Evolutionary conservation across 495 filamentous ascomycete species (phyloP), one percentile per base, ranked within the genome.

Genomic region (Symbiotaphrina buchneri): DNA sequence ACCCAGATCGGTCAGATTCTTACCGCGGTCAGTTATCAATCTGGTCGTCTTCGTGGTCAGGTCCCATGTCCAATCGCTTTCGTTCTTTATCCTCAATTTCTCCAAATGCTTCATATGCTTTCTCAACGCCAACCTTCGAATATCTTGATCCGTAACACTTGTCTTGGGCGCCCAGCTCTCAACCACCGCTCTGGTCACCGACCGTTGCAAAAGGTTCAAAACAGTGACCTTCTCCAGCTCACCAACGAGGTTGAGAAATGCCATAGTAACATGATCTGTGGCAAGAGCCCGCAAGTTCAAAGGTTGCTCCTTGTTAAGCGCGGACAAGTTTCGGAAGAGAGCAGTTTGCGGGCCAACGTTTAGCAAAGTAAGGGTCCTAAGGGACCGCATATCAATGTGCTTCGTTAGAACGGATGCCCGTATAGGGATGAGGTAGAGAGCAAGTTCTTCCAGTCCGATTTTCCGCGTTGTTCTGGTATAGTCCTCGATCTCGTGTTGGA

Each of bases 321-420:
- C 56, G 14, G 48, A 45, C 27, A 74, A 42, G 11, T 59, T 38
- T 8, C 48, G 43, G 68, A 68, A 74, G 36, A 72, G 57, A 3
- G 50, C 46, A 25, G 52, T 56, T 42, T 74, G 69, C 3, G 55
- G 41, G 1, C 69, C 69, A 16, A 70, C 65, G 31, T 68, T 68
- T 27, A 74, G 58, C 6, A 74, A 49, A 1, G 66, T 68, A 11
- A 74, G 40, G 20, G 48, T 51, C 33, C 51, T 55, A 3, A 74
- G 53, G 3, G 45, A 38, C 11, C 44, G 51, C 7, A 73, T 30
- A 36, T 74, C 66, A 4, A 72, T 41, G 3, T 60, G 58, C 18
- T 49, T 47, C 4, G 46, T 54, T 5, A 74, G 29, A 0, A 68
- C 49, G 0, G 55, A 56, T 0, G 66, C 50, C 41, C 57, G 63